Evolutionary conservation across 2,329 filamentous ascomycete genomes (phyloP), one percentile per base, ranked within the genome.

Genomic region (Botryotinia narcissicola): DNA sequence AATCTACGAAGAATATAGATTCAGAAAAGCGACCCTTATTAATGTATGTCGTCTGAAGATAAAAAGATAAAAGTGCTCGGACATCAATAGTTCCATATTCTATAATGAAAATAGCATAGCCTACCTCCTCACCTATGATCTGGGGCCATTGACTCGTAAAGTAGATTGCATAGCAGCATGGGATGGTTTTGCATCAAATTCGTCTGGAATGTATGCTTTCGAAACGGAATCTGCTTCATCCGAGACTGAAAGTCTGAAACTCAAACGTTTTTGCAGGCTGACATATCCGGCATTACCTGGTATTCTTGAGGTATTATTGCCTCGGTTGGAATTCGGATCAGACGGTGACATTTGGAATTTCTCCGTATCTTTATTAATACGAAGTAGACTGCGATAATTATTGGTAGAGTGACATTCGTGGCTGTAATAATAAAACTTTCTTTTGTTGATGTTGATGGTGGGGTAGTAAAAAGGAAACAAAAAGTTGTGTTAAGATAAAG

Each of bases 201-300:
- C 42, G 69, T 63, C 22, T 51, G 42, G 69, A 71, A 71, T 64
- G 42, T 40, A 51, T 42, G 35, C n/a, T 67, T 57, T 72, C 18
- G 70, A 67, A 25, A 59, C 70, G 37, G n/a, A 35, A 25, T n/a
- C 35, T 46, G 48, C 61, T 67, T 72, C 48, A 72, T 72, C 70
- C 70, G 70, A 67, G 70, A 62, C 18, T 37, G 51, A 57, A 57
- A 29, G n/a, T 57, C n/a, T 44, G 61, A 66, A 42, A 64, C 44
- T 35, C 22, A 7, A 46, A 46, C 16, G 29, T 37, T 29, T 46
- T 32, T 44, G 44, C n/a, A 5, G 10, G 48, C 48, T 68, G 48
- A 42, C 64, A 57, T 68, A 57, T 57, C 16, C 9, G 35, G 35
- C 35, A 68, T 68, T 54, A 16, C 48, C 48, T 51, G 4, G 48